A percentile compares a stretch with the other conserved stretches of the same genome.
These are phyloP conservation scores for Colletotrichum paranaense DNA, from an alignment of 2,329 filamentous ascomycete genomes.

Conservation along the genomic window DNA sequence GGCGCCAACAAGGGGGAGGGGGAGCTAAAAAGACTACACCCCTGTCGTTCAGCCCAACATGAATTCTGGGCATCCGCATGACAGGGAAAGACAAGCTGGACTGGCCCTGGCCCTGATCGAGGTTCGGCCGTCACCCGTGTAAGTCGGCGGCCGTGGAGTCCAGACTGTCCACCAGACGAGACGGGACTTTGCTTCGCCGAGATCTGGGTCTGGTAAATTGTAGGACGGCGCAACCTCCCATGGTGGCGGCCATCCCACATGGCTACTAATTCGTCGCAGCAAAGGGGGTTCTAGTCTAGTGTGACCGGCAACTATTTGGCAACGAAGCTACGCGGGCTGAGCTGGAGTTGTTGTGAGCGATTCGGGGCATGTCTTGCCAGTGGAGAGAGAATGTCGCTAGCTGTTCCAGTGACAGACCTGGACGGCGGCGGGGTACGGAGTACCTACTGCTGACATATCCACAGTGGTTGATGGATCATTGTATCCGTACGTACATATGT, in stretches of 20 bases:
- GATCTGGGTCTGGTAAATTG: slow-evolving; percentile 11
- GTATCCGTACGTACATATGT: not conserved
- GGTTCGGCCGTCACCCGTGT: slow-evolving; percentile 16
- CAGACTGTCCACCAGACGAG: not conserved
- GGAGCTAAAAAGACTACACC: slow-evolving; percentile 13
- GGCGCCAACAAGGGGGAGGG: slow-evolving; percentile 8
- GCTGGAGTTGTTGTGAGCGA: not conserved
- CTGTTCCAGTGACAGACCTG: not conserved
- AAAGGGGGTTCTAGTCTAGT: not conserved
- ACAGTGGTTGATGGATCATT: not conserved
- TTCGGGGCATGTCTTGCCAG: not conserved
- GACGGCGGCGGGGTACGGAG: not conserved
- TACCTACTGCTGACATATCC: slow-evolving; percentile 25
- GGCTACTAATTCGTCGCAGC: not conserved
- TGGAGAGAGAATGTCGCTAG: not conserved
- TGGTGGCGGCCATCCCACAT: not conserved
- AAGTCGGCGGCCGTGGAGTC: slow-evolving; percentile 17
- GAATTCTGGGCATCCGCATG: slow-evolving; percentile 21
- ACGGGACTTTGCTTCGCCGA: slow-evolving; percentile 12
- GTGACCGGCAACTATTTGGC: not conserved
- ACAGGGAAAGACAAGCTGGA: slow-evolving; percentile 19
- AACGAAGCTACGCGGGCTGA: slow-evolving; percentile 5
- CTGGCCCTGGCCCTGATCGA: not conserved
- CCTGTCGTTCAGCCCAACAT: slow-evolving; percentile 37
- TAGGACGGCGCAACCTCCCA: slow-evolving; percentile 16